phyloP scores from a whole-genome alignment of 2,329 filamentous ascomycete species.

The Talaromyces amestolkiae region DNA sequence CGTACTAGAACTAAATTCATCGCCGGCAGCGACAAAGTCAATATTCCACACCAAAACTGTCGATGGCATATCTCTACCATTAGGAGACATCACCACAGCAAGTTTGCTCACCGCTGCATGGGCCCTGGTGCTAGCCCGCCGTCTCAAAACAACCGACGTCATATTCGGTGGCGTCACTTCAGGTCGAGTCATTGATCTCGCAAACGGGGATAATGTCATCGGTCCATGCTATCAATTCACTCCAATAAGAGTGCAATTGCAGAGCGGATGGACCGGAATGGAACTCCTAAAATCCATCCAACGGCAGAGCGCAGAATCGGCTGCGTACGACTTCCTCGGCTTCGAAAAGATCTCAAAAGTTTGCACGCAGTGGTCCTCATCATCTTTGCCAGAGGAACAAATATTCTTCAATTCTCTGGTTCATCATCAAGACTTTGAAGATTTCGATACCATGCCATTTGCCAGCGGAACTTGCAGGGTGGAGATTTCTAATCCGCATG shows the following conservation, averaged over 20 bases:
- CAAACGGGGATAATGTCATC: constrained; percentile 53
- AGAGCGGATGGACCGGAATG: constrained; percentile 46
- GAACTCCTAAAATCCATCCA: constrained; percentile 53
- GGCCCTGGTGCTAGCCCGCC: constrained; percentile 66
- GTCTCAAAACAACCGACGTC: constrained; percentile 66
- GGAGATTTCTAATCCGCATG: constrained; percentile 60
- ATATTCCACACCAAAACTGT: constrained; percentile 6
- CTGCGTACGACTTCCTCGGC: constrained; percentile 53
- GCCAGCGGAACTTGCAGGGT: constrained; percentile 41
- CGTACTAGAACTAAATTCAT: background rate
- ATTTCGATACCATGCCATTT: constrained; percentile 54
- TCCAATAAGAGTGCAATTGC: constrained; percentile 58
- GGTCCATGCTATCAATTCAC: constrained; percentile 50
- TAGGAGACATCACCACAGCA: constrained; percentile 55
- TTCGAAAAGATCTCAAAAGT: constrained; percentile 49
- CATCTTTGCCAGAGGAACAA: constrained; percentile 24
- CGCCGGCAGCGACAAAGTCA: background rate
- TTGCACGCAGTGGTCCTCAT: constrained; percentile 47
- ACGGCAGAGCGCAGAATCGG: constrained; percentile 52
- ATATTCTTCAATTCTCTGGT: constrained; percentile 57
- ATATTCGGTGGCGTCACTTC: constrained; percentile 80
- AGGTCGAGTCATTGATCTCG: constrained; percentile 69
- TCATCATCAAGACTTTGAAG: constrained; percentile 58
- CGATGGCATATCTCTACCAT: background rate
- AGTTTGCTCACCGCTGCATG: constrained; percentile 65